phyloP scores from a whole-genome alignment of 179 eudicot species.

The Gypsophila paniculata region DNA sequence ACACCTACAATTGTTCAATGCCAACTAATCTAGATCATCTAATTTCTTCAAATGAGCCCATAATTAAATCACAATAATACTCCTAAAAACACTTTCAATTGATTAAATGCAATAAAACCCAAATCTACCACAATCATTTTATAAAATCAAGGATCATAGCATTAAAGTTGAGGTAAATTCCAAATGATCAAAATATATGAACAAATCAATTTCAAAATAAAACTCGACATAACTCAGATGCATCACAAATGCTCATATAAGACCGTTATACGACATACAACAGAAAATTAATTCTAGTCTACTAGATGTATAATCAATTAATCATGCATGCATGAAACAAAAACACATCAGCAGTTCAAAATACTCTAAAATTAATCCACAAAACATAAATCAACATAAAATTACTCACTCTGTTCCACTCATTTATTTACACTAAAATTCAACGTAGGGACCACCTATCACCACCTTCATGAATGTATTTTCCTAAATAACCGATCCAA shows the following conservation, averaged over 20 bases:
- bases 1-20: not conserved
- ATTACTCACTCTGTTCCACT: too few species aligned
- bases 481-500: too few species aligned
- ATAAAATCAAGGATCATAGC: constrained; percentile 4
- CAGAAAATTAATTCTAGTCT: too few species aligned
- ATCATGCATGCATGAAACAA: constrained; percentile 18
- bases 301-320: too few species aligned
- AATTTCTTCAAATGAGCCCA: too few species aligned
- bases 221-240: not conserved
- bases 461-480: too few species aligned
- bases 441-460: too few species aligned
- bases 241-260: not conserved
- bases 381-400: not conserved
- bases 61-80: too few species aligned
- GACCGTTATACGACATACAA: too few species aligned
- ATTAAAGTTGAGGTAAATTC: not conserved
- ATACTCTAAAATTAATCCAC: not conserved
- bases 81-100: too few species aligned
- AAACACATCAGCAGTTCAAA: not conserved
- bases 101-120: not conserved
- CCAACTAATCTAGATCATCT: too few species aligned
- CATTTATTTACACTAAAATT: too few species aligned
- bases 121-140: not conserved
- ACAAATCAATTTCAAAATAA: not conserved
- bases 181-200: not conserved